phyloP scores from a whole-genome alignment of 805 yeast genomes.

The Alloascoidea hylecoeti region DNA sequence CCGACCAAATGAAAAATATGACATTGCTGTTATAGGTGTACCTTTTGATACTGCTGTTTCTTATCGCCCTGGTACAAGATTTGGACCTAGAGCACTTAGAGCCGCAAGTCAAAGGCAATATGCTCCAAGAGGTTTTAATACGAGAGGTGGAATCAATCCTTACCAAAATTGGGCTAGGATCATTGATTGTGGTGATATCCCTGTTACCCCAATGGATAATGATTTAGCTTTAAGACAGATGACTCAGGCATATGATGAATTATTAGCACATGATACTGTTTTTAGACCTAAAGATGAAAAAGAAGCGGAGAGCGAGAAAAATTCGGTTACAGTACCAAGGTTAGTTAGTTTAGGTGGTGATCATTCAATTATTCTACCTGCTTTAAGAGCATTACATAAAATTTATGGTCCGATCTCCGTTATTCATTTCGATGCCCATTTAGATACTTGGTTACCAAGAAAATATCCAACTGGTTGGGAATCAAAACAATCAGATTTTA shows the following conservation, averaged over 20 bases:
- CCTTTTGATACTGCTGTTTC: constrained; percentile 79
- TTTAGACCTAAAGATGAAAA: too few species aligned
- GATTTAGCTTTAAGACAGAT: constrained; percentile 47
- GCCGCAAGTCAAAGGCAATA: constrained; percentile 61
- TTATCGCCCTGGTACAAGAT: constrained; percentile 70
- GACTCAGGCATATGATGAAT: constrained; percentile 41
- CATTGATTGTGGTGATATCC: constrained; percentile 57
- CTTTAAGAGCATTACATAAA: constrained; percentile 45
- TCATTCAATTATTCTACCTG: constrained; percentile 65
- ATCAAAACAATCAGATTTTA: constrained; percentile 53
- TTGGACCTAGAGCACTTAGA: constrained; percentile 67
- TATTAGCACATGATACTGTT: constrained; percentile 21
- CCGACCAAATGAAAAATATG: constrained; percentile 32
- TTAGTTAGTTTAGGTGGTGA: constrained; percentile 73
- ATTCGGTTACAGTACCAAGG: constrained; percentile 30
- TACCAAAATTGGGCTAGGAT: constrained; percentile 37
- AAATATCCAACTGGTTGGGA: constrained; percentile 71
- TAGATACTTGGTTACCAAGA: constrained; percentile 72
- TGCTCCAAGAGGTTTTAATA: constrained; percentile 55
- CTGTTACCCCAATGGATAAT: constrained; percentile 58
- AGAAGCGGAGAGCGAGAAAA: constrained; percentile 6
- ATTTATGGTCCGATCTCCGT: constrained; percentile 57
- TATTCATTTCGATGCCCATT: constrained; percentile 75
- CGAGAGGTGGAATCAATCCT: constrained; percentile 48
- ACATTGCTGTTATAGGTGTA: constrained; percentile 63